Percentiles rank a stretch among this genome's conserved stretches.
Conservation (phyloP, 2,329 filamentous ascomycete genomes). For the Exophiala aquamarina region DNA sequence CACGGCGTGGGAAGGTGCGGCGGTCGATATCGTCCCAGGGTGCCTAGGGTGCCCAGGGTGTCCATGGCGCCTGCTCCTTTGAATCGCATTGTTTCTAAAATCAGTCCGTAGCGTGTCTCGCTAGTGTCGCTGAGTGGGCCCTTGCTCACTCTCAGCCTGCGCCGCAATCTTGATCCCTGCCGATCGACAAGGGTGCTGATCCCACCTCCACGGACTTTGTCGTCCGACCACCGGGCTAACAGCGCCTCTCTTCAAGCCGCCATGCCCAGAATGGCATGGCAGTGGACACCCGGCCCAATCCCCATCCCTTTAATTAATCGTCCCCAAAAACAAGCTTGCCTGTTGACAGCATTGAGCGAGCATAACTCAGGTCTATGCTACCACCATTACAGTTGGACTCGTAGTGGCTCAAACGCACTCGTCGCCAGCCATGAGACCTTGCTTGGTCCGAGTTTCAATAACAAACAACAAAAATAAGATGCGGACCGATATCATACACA, state of each 20-base stretch:
- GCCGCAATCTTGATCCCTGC: slow-evolving; percentile 21
- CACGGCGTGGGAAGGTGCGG: too few relatives aligned
- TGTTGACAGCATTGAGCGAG: not conserved
- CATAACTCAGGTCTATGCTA: too few relatives aligned
- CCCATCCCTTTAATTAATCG: slow-evolving; percentile 4
- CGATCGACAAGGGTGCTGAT: not conserved
- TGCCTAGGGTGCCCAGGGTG: too few relatives aligned
- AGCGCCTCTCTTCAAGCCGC: slow-evolving; percentile 4
- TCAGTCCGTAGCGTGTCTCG: slow-evolving; percentile 23
- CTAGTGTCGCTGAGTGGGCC: slow-evolving; percentile 1
- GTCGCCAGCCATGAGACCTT: too few relatives aligned
- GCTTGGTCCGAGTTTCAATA: slow-evolving; percentile 1
- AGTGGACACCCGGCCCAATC: not conserved
- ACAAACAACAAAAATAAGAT: slow-evolving; percentile 3
- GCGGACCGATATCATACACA: not conserved
- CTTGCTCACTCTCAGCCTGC: slow-evolving; percentile 10
- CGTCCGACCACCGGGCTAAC: slow-evolving; percentile 18
- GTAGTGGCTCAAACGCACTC: too few relatives aligned
- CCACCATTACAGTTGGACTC: too few relatives aligned
- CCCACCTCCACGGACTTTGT: slow-evolving; percentile 22
- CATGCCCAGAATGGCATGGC: not conserved
- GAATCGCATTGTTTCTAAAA: slow-evolving; percentile 22
- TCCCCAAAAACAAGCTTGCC: not conserved
- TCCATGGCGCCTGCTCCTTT: not conserved
- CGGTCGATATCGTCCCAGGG: too few relatives aligned